Evolutionary conservation across 106 monocot species (phyloP), one percentile per base, ranked within the genome.

Genomic region (Hemerocallis citrina): DNA sequence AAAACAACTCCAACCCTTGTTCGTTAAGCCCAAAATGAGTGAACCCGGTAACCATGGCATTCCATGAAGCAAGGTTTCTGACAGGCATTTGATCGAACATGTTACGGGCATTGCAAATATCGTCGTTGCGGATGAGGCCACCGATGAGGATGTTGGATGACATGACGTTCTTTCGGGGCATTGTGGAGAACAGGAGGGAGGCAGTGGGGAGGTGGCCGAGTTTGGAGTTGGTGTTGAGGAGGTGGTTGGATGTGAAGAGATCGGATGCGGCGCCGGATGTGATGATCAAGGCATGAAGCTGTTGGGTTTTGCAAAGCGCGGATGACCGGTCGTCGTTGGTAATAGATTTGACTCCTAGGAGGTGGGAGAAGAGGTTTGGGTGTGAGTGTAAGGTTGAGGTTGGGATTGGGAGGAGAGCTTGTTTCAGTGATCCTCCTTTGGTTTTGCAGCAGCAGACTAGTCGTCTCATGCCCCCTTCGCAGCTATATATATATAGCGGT

Each of bases 161-260:
- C 82, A 88, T 82, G 42, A 76, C 45, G 52, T 88, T 88, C 72
- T 59, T 74, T 38, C 68, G 61, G 10, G 77, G 72, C 80, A 89
- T 89, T 30, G 28, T 6, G 24, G 32, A 54, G 66, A 89, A 83
- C 39, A 84, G 22, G 3, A 6, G 6, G 8, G 37, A 14, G 12
- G 83, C 83, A 28, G 71, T n/a, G 3, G 1, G 19, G 2, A 69
- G 21, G 3, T 62, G 42, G 1, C 74, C 68, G 30, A 69, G 55
- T 23, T 83, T 79, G 50, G 83, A 42, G 70, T 84, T 83, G 40
- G 69, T 47, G 62, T 74, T 71, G 52, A 89, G 76, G 61, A 89
- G 80, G 76, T 89, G 89, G 68, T 89, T 84, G 68, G 79, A 52
- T 20, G 84, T 71, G 77, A 89, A 84, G 40, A 80, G 73, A 69